These are phyloP conservation scores for Malus domestica DNA, from an alignment of 306 rosid genomes.

Conservation along the genomic window ASM211411v1 NC_041800.1:12976501-12977000, in stretches of 20 bases:
- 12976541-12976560: constrained; percentile 82
- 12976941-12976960: constrained; percentile 69
- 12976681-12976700: constrained; percentile 81
- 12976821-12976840: background rate
- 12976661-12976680: constrained; percentile 8
- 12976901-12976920: constrained; percentile 75
- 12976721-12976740: constrained; percentile 67
- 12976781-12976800: background rate
- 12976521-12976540: constrained; percentile 78
- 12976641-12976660: background rate
- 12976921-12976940: constrained; percentile 73
- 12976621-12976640: background rate
- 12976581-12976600: constrained; percentile 74
- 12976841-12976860: background rate
- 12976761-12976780: constrained; percentile 54
- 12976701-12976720: constrained; percentile 64
- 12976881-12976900: constrained; percentile 73
- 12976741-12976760: constrained; percentile 96
- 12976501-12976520: constrained; percentile 72
- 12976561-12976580: constrained; percentile 81
- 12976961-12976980: constrained; percentile 69
- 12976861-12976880: constrained; percentile 83
- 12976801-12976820: too few species aligned
- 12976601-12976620: background rate
- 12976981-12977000: constrained; percentile 65